These are phyloP conservation scores for Huntiella moniliformis DNA, from an alignment of 2,329 filamentous ascomycete species.

Conservation along the genomic window DNA sequence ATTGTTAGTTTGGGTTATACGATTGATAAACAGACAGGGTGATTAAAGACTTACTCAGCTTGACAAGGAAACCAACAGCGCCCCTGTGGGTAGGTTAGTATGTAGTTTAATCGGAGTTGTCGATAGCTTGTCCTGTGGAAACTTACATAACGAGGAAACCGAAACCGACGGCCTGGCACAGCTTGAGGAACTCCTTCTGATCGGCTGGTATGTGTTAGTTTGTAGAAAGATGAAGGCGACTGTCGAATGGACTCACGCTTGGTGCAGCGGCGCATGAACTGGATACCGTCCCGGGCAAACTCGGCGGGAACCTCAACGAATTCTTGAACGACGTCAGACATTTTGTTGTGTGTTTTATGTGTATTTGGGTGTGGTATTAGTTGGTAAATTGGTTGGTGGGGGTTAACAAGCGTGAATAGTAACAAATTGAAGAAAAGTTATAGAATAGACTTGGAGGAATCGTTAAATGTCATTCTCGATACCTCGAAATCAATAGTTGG, in stretches of 20 bases:
- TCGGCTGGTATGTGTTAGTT: constrained; percentile 17
- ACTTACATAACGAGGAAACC: constrained; percentile 46
- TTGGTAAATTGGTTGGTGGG: too few relatives aligned
- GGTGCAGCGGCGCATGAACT: constrained; percentile 43
- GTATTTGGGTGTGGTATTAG: not conserved
- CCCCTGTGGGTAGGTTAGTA: constrained; percentile 19
- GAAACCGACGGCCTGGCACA: constrained; percentile 43
- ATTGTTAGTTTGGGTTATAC: not conserved
- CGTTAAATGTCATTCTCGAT: too few relatives aligned
- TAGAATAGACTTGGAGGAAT: not conserved
- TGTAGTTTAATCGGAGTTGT: not conserved
- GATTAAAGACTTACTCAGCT: constrained; percentile 35
- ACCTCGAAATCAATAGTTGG: too few relatives aligned
- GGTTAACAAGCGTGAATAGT: not conserved
- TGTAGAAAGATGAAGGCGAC: not conserved
- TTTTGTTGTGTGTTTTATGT: constrained; percentile 17
- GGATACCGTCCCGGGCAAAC: constrained; percentile 43
- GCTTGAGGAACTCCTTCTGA: constrained; percentile 25
- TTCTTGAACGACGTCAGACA: constrained; percentile 52
- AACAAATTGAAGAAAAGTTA: constrained; percentile 4
- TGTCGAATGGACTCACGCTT: constrained; percentile 29
- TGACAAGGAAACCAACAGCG: constrained; percentile 50
- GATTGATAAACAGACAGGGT: too few relatives aligned
- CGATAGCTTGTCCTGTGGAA: not conserved
- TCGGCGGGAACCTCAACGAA: constrained; percentile 49